These are phyloP conservation scores for Auxenochlorella protothecoides DNA, from an alignment of 139 green algal genomes.

Conservation along the genomic window DNA sequence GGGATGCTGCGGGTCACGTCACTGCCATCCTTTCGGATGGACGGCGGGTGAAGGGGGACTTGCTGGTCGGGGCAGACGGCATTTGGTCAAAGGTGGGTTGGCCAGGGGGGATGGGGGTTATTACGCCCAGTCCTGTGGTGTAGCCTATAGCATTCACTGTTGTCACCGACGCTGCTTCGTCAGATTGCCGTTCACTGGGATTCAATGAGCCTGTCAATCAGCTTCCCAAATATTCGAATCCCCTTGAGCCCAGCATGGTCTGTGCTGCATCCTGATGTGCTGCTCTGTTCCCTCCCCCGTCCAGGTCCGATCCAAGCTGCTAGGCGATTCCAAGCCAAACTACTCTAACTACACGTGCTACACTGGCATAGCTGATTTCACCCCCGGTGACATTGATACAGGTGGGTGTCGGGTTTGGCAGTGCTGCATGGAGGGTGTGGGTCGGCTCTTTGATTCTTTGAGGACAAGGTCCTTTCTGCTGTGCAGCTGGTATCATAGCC, in stretches of 20 bases:
- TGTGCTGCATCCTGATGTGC: no score
- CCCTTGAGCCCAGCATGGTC: no score
- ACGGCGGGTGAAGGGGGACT: slow-evolving; percentile 50
- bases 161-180: no score
- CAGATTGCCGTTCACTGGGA: no score
- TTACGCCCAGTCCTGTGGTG: neutral
- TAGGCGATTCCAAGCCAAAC: slow-evolving; percentile 46
- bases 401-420: slow-evolving; percentile 2
- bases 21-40: slow-evolving; percentile 58
- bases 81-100: slow-evolving; percentile 75
- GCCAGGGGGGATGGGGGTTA: neutral
- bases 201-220: no score
- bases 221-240: no score
- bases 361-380: slow-evolving; percentile 88
- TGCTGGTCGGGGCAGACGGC: slow-evolving; percentile 90
- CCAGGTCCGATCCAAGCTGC: slow-evolving; percentile 53
- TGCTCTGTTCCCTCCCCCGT: neutral
- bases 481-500: no score
- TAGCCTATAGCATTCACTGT: no score
- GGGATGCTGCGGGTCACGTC: slow-evolving; percentile 27
- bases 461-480: no score
- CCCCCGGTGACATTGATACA: slow-evolving; percentile 76
- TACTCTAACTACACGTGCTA: slow-evolving; percentile 90
- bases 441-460: neutral
- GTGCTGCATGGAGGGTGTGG: neutral